Conservation (phyloP, 768 basidiomycete genomes). For the Hygrocybe punicea region DNA sequence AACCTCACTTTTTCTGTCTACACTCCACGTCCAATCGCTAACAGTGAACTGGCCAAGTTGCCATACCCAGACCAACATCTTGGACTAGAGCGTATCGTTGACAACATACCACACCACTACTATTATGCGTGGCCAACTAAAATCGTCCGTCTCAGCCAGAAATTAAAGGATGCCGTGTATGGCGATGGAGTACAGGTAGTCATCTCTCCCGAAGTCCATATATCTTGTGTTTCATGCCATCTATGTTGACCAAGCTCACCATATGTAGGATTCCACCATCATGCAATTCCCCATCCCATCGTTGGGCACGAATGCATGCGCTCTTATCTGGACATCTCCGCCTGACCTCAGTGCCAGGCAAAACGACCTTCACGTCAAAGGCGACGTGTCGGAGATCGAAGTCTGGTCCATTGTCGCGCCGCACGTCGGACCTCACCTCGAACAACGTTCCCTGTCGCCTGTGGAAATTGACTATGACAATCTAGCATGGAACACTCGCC, state of each 20-base stretch:
- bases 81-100: conserved; percentile 5
- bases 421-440: background rate
- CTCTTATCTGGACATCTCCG: conserved; percentile 8
- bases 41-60: conserved; percentile 9
- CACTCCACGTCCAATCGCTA: background rate
- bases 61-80: conserved; percentile 9
- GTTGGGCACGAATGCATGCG: conserved; percentile 4
- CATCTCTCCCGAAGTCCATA: conserved; percentile 6
- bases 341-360: conserved; percentile 2
- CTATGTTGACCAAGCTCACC: background rate
- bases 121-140: conserved; percentile 10
- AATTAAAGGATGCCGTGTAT: conserved; percentile 11
- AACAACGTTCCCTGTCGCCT: background rate
- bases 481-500: conserved; percentile 10
- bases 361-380: conserved; percentile 9
- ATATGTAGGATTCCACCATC: conserved; percentile 10
- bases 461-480: conserved; percentile 12
- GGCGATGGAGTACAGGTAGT: conserved; percentile 11
- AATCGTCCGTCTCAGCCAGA: conserved; percentile 11
- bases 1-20: conserved; percentile 2
- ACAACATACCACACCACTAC: background rate
- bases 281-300: conserved; percentile 15
- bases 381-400: conserved; percentile 15
- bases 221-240: background rate
- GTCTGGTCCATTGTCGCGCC: conserved; percentile 14